A percentile compares a stretch with the other conserved stretches of the same genome.
These are phyloP conservation scores for Teunomyces panamensis DNA, from an alignment of 805 yeast species.

Conservation along the genomic window DNA sequence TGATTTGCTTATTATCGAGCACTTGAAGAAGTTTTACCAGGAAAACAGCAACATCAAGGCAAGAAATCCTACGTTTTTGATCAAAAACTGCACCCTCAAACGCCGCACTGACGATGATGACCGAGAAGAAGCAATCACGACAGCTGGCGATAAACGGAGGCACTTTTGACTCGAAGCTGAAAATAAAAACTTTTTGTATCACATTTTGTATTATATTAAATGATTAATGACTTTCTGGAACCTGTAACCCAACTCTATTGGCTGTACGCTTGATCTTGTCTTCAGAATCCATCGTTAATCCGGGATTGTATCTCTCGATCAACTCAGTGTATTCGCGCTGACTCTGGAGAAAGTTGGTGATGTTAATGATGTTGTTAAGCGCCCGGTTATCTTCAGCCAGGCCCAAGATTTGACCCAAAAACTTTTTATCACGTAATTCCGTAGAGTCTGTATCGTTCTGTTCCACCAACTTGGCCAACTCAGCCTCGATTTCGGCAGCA, in stretches of 20 bases:
- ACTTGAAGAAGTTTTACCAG: constrained; percentile 33
- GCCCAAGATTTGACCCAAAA: constrained; percentile 22
- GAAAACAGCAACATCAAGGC: constrained; percentile 34
- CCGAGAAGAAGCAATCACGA: constrained; percentile 12
- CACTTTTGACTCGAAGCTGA: not conserved
- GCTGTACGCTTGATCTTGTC: constrained; percentile 83
- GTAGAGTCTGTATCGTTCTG: constrained; percentile 8
- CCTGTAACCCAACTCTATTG: constrained; percentile 75
- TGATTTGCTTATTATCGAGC: constrained; percentile 38
- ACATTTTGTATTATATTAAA: constrained; percentile 1
- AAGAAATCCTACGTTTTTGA: constrained; percentile 21
- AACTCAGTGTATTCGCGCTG: constrained; percentile 79
- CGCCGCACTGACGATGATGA: constrained; percentile 24
- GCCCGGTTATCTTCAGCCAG: constrained; percentile 11
- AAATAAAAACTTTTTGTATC: not conserved
- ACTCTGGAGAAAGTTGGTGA: constrained; percentile 58
- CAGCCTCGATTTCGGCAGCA: constrained; percentile 30
- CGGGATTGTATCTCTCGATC: constrained; percentile 84
- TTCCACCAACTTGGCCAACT: constrained; percentile 13
- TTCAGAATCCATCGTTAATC: constrained; percentile 68
- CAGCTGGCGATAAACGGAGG: constrained; percentile 12
- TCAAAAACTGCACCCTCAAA: constrained; percentile 28
- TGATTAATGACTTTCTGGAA: constrained; percentile 23
- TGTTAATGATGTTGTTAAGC: constrained; percentile 51
- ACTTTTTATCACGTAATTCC: constrained; percentile 6